These are phyloP conservation scores for Populus ilicifolia DNA, from an alignment of 345 rosid species.

Conservation along the genomic window DNA sequence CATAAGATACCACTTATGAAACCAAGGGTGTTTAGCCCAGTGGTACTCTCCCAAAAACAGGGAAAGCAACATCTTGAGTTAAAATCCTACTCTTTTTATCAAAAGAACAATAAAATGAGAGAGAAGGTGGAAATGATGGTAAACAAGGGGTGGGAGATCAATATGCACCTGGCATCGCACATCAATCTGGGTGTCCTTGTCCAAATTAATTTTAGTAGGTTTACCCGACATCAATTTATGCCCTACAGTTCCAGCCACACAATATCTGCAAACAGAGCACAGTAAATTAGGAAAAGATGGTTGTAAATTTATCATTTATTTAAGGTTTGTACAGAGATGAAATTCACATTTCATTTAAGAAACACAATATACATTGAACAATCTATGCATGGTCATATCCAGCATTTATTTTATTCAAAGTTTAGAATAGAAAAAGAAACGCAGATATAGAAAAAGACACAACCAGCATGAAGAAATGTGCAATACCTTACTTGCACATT, in stretches of 20 bases:
- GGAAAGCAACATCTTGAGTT: no score
- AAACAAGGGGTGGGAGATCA: neutral
- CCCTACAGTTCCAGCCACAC: slow-evolving; percentile 92
- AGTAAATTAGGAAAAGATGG: neutral
- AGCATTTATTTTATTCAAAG: neutral
- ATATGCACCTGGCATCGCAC: slow-evolving; percentile 82
- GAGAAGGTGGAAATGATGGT: no score
- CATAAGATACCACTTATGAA: neutral
- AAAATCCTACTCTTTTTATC: no score
- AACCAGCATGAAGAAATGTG: neutral
- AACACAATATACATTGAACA: neutral
- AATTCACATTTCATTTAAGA: neutral
- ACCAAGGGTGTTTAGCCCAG: no score
- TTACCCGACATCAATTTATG: slow-evolving; percentile 86
- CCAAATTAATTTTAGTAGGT: slow-evolving; percentile 73
- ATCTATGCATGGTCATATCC: neutral
- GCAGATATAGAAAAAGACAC: neutral
- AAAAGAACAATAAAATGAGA: no score
- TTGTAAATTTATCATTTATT: neutral
- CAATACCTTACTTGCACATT: neutral
- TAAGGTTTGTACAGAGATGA: neutral
- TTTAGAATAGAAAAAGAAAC: neutral
- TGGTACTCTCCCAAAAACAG: no score
- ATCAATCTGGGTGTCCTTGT: slow-evolving; percentile 74
- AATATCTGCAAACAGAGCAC: slow-evolving; percentile 44